These are phyloP conservation scores for Boeremia exigua DNA, from an alignment of 2,329 filamentous ascomycete genomes.

Conservation along the genomic window DNA sequence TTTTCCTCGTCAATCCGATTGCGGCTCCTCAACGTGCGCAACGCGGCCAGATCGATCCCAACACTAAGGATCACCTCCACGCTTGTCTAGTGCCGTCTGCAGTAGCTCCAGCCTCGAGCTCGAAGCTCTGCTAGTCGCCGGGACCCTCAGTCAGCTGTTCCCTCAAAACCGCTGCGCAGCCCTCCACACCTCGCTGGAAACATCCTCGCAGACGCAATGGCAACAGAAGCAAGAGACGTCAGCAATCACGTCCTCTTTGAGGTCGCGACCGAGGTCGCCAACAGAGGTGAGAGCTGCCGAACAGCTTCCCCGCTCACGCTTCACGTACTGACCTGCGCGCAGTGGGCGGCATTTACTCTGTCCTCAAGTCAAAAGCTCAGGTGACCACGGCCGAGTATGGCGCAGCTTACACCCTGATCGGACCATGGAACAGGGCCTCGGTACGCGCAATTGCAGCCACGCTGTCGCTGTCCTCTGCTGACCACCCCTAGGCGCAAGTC, in stretches of 20 bases:
- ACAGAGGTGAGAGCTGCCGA: conserved; percentile 71
- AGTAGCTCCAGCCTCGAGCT: conserved; percentile 31
- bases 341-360: conserved; percentile 99
- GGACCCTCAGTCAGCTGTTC: conserved; percentile 24
- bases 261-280: conserved; percentile 94
- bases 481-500: conserved; percentile 75
- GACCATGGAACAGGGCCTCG: conserved; percentile 88
- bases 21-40: conserved; percentile 26
- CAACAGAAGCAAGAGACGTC: conserved; percentile 66
- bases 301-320: neutral
- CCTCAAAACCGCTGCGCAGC: conserved; percentile 18
- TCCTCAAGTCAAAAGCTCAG: conserved; percentile 97
- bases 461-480: conserved; percentile 10
- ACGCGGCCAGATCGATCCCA: conserved; percentile 26
- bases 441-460: conserved; percentile 59
- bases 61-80: conserved; percentile 25
- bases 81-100: conserved; percentile 40
- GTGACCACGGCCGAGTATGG: conserved; percentile 99
- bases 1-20: conserved; percentile 20
- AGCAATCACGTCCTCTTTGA: conserved; percentile 97
- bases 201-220: conserved; percentile 33
- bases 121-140: conserved; percentile 20
- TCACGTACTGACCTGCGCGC: conserved; percentile 24
- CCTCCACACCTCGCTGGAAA: conserved; percentile 7
- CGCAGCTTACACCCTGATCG: conserved; percentile 92